Evolutionary conservation across 257 asterid species (phyloP), one percentile per base, ranked within the genome.

Genomic region (Ajuga chamaepitys): DNA sequence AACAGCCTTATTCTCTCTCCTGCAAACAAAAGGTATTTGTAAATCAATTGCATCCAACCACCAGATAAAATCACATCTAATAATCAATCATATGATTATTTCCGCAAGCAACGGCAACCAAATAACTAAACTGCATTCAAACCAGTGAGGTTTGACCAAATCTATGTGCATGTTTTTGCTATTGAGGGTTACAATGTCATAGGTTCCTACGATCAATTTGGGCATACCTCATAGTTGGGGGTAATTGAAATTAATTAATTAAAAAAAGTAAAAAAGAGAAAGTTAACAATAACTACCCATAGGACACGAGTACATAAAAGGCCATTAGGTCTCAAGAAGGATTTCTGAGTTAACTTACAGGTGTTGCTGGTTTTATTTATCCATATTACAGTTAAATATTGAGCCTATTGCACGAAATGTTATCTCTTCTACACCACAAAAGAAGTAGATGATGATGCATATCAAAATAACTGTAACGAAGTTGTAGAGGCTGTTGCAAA

Each of bases 1-100:
- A 69, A 75, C 10, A 38, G 70, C 64, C 62, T 60, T 74, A 37
- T 21, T 45, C 1, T 51, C 41, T 38, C 30, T 61, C 74, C 86
- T 80, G 66, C 68, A 62, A 9, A 24, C 58, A 47, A 44, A 26
- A 61, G 50, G 26, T 9, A 8, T 9, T 8, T 3, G 41, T 4
- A 28, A 4, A 53, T 5, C 25, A 24, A 34, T 24, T 3, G n/a
- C 6, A 35, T 17, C 28, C 9, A 21, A 47, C 35, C 8, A 30
- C 11, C 32, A 24, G 40, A 50, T 51, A 77, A 22, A 16, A 25
- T 37, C 46, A 12, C 44, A 61, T 32, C 21, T n/a, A 28, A 22
- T 12, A 22, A 51, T 38, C 21, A 35, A 38, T 20, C n/a, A 58
- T 58, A 10, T 34, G 18, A 7, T 56, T 37, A 20, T 7, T 18